Base-by-base conservation (phyloP, 441 rosid genomes). In the Syzygium syzygioides region DNA sequence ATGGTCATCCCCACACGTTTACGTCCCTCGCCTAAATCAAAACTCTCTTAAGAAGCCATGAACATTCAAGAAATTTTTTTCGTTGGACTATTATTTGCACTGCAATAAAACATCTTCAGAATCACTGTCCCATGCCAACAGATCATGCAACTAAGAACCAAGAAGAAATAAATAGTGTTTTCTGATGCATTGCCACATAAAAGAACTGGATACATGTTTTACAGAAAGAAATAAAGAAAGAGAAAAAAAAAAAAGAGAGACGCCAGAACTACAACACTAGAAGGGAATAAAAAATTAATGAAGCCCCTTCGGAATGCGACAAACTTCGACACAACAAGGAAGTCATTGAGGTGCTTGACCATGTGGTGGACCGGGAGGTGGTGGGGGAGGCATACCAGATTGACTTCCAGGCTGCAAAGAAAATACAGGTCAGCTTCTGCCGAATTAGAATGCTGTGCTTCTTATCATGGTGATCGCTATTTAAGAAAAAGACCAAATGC, bases 301-400 rank as follows among this genome's bases (percentile, higher is more conserved):
- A 76, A 76, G 83, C 52, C 83, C 10, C 83, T 76, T 37, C 52
- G 6, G n/a, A 76, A 41, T 76, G 52, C 15, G 7, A 41, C 52
- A 45, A 12, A 76, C 52, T 76, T 76, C 28, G 28, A 76, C 52
- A 25, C 52, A 15, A 15, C n/a, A 32, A 57, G 26, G 0, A 32
- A 32, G 87, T 85, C 64, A 91, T 83, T 90, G 92, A 48, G 93
- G 95, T 41, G 91, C 88, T 88, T 95, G 95, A 37, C 93, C 93
- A 89, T 94, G 98, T 9, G 93, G 95, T 32, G 96, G 98, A 50
- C 96, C 96, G 3, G 95, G 91, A 20, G 94, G 95, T 1, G 95
- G 93, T 8, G 95, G 95, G 23, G 93, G 94, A 93, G 86, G 90
- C 80, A 93, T 85, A 55, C 95, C 95, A 18, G 96, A 91, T 91